These are phyloP conservation scores for Backusella morwellensis DNA, from an alignment of 192 early-diverging fungal species.

Conservation along the genomic window DNA sequence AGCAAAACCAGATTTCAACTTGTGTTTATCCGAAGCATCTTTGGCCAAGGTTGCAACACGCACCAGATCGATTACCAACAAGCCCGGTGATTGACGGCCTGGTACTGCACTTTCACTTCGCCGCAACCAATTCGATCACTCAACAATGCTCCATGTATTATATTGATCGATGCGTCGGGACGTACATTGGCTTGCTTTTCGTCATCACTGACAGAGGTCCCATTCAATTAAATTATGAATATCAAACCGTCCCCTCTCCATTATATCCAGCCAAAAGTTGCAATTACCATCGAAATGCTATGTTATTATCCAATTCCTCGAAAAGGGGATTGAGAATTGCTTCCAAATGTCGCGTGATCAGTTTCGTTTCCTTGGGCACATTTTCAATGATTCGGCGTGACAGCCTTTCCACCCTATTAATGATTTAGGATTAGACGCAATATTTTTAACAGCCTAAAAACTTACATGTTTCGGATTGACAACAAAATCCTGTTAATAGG, in stretches of 20 bases:
- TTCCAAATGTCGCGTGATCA: slow-evolving; percentile 7
- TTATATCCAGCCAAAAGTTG: no score
- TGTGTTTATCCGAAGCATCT: slow-evolving; percentile 16
- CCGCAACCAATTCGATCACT: slow-evolving; percentile 22
- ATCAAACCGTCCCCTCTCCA: no score
- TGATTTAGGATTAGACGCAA: not conserved
- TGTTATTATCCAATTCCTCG: slow-evolving; percentile 4
- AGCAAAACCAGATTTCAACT: slow-evolving; percentile 4
- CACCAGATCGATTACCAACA: slow-evolving; percentile 7
- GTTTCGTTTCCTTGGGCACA: not conserved
- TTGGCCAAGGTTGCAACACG: slow-evolving; percentile 16
- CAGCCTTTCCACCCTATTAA: slow-evolving; percentile 9
- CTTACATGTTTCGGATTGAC: slow-evolving; percentile 1
- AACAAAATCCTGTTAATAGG: not conserved
- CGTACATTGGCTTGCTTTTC: no score
- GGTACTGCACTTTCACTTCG: slow-evolving; percentile 12
- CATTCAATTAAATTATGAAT: no score
- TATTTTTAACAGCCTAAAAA: not conserved
- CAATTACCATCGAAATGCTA: slow-evolving; percentile 1
- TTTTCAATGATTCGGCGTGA: not conserved
- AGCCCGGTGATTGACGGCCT: slow-evolving; percentile 6
- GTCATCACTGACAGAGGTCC: no score
- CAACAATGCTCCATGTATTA: no score
- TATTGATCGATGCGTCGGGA: no score
- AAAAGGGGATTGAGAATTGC: slow-evolving; percentile 8